Evolutionary conservation across 371 early-diverging fungal species (phyloP).

Genomic region (Catenaria anguillulae): DNA sequence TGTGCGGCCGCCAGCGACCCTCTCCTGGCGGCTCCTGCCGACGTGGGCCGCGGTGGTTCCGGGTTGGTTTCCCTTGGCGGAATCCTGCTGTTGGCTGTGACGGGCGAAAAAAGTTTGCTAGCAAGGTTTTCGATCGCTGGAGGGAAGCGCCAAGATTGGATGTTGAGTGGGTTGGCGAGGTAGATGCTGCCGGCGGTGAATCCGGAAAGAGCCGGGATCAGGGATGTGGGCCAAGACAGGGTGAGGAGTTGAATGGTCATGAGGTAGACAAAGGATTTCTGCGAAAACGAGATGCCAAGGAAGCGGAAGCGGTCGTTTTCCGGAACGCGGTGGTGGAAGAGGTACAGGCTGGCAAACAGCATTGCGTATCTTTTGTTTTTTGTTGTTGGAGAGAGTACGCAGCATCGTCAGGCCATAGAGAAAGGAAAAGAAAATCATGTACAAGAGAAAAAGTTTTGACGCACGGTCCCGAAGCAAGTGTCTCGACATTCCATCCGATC

Average conservation of each 20-base stretch:
- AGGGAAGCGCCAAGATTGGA: constrained; percentile 49
- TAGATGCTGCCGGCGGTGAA: constrained; percentile 43
- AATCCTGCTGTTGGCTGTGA: constrained; percentile 26
- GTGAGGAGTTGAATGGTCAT: constrained; percentile 32
- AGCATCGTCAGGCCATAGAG: not conserved
- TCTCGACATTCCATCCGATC: no score
- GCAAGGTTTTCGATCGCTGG: constrained; percentile 15
- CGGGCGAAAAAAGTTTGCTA: constrained; percentile 21
- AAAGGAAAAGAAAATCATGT: constrained; percentile 25
- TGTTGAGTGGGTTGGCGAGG: constrained; percentile 36
- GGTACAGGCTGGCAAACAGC: constrained; percentile 43
- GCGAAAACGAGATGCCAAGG: constrained; percentile 41
- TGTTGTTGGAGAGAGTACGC: constrained; percentile 9
- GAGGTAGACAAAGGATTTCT: constrained; percentile 45
- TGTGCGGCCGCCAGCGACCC: no score
- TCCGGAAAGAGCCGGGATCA: constrained; percentile 40
- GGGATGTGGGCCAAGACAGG: constrained; percentile 36
- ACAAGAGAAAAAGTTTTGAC: constrained; percentile 36
- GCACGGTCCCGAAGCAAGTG: no score
- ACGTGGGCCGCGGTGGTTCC: not conserved
- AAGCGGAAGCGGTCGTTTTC: constrained; percentile 42
- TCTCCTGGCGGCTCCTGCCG: not conserved
- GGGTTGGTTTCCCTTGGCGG: constrained; percentile 25
- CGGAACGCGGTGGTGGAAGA: constrained; percentile 41
- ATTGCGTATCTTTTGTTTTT: no score